A percentile compares a stretch with the other conserved stretches of the same genome.
These are phyloP conservation scores for Penicillium cinerascens DNA, from an alignment of 495 filamentous ascomycete species.

Conservation along the genomic window DNA sequence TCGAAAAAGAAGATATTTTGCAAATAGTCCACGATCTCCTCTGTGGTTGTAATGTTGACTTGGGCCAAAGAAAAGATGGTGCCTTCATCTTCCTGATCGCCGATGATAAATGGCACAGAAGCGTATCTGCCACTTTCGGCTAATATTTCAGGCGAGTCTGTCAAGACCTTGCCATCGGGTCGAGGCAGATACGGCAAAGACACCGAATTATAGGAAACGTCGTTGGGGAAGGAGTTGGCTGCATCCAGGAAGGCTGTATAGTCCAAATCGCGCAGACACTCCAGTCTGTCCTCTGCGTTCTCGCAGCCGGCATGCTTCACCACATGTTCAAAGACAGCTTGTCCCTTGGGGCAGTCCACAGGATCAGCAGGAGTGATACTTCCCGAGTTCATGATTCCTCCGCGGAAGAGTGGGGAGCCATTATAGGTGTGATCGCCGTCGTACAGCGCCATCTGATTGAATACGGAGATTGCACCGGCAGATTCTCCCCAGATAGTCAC, in stretches of 20 bases:
- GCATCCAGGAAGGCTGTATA: slow-evolving; percentile 62
- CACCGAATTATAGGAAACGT: slow-evolving; percentile 60
- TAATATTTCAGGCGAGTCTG: slow-evolving; percentile 53
- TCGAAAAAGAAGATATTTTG: slow-evolving; percentile 51
- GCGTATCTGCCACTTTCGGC: slow-evolving; percentile 51
- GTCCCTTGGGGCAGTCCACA: slow-evolving; percentile 60
- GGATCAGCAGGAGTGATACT: slow-evolving; percentile 58
- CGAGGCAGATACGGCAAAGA: slow-evolving; percentile 63
- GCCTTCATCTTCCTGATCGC: slow-evolving; percentile 61
- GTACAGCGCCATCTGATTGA: slow-evolving; percentile 66
- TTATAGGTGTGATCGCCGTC: slow-evolving; percentile 68
- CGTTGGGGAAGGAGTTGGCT: slow-evolving; percentile 61
- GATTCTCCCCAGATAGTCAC: slow-evolving; percentile 75
- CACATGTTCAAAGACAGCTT: slow-evolving; percentile 61
- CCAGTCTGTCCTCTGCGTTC: slow-evolving; percentile 51
- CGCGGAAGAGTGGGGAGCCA: slow-evolving; percentile 64
- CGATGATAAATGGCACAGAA: slow-evolving; percentile 54
- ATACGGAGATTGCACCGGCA: slow-evolving; percentile 68
- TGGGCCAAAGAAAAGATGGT: slow-evolving; percentile 62
- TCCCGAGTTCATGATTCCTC: slow-evolving; percentile 71
- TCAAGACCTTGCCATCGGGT: slow-evolving; percentile 57
- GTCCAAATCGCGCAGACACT: slow-evolving; percentile 57
- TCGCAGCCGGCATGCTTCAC: slow-evolving; percentile 58
- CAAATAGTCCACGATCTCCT: slow-evolving; percentile 58
- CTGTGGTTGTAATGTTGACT: slow-evolving; percentile 56